Percentiles rank a stretch among this genome's conserved stretches.
Evolutionary conservation across 2,329 filamentous ascomycete species (phyloP).

Genomic region (Tolypocladium paradoxum): DNA sequence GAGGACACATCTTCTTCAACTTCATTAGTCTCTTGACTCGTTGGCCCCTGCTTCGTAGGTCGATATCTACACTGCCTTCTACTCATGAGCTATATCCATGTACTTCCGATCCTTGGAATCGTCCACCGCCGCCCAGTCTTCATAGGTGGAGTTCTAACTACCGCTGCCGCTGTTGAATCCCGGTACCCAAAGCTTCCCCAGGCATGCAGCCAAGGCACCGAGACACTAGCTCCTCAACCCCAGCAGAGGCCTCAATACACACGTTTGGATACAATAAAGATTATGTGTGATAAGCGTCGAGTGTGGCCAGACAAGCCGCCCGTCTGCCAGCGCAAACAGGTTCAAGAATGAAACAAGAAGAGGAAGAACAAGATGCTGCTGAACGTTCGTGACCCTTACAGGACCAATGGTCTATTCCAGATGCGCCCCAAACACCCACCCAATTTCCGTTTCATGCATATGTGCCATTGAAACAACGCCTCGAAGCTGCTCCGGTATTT

Average conservation of each 20-base stretch:
- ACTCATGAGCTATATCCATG: neutral
- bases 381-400: constrained; percentile 1
- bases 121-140: neutral
- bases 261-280: neutral
- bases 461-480: constrained; percentile 11
- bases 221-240: no score
- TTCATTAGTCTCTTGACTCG: neutral
- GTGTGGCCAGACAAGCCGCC: neutral
- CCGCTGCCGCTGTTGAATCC: neutral
- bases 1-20: neutral
- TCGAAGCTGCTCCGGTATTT: constrained; percentile 1
- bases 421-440: constrained; percentile 11
- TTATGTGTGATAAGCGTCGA: neutral
- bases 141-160: neutral
- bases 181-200: neutral
- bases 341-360: neutral
- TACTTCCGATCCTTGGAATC: neutral
- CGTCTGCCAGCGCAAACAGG: neutral
- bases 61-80: neutral
- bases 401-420: constrained; percentile 4
- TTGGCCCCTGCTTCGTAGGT: neutral
- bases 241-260: neutral
- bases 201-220: neutral
- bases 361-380: neutral
- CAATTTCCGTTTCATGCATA: constrained; percentile 4